phyloP scores from a whole-genome alignment of 2,329 filamentous ascomycete species.

The Fusarium sororula region DNA sequence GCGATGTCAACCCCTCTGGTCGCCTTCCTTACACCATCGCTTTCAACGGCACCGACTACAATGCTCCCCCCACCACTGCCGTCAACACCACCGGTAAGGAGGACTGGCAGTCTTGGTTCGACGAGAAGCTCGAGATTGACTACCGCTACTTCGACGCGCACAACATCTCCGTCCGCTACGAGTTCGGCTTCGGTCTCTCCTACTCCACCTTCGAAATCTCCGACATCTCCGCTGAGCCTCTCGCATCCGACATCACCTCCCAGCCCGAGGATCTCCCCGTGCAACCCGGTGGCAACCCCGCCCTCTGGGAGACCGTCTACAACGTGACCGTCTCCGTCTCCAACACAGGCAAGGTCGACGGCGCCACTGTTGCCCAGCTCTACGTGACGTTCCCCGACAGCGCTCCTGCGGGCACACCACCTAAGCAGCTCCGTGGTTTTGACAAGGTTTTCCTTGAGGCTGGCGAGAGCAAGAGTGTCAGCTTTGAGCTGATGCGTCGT shows the following conservation, averaged over 20 bases:
- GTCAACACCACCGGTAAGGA: constrained; percentile 50
- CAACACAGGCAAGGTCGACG: constrained; percentile 61
- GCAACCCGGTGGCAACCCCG: constrained; percentile 64
- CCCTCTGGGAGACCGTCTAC: constrained; percentile 62
- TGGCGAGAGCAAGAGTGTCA: constrained; percentile 52
- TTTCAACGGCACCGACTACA: constrained; percentile 59
- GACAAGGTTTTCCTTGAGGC: constrained; percentile 57
- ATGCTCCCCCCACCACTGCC: constrained; percentile 51
- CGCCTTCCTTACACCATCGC: constrained; percentile 79
- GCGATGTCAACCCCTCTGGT: constrained; percentile 72
- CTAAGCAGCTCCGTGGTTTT: constrained; percentile 60
- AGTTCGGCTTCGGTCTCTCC: constrained; percentile 74
- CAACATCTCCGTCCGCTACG: constrained; percentile 67
- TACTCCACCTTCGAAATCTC: constrained; percentile 71
- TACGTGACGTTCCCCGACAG: constrained; percentile 58
- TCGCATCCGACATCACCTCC: constrained; percentile 39
- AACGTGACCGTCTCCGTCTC: constrained; percentile 56
- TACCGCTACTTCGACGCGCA: constrained; percentile 72
- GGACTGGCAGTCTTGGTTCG: constrained; percentile 61
- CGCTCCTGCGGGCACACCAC: constrained; percentile 55
- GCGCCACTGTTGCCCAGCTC: constrained; percentile 63
- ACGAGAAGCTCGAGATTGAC: constrained; percentile 73
- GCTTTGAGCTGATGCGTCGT: constrained; percentile 57
- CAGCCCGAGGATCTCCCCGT: constrained; percentile 41
- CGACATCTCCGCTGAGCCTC: constrained; percentile 36